Evolutionary conservation across 768 basidiomycete species (phyloP).

Genomic region (Auricularia auricula-judae): DNA sequence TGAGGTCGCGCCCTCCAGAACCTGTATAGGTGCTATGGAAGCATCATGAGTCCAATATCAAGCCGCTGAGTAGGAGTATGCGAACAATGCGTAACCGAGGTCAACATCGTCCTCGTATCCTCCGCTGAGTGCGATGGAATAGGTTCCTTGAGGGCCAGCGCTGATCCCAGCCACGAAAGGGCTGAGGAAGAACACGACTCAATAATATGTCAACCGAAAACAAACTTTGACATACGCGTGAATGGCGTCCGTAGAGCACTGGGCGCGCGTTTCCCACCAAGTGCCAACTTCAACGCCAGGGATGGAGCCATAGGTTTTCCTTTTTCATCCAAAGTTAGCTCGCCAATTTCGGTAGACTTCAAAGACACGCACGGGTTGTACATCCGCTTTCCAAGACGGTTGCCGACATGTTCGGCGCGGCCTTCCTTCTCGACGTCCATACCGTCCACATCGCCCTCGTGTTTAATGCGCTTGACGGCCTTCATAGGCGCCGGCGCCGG

Average conservation of each 20-base stretch:
- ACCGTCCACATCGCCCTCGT: conserved; percentile 15
- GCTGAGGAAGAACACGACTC: conserved; percentile 24
- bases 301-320: conserved; percentile 72
- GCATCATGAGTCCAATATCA: not conserved
- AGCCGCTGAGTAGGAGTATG: conserved; percentile 9
- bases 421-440: conserved; percentile 19
- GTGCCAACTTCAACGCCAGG: conserved; percentile 70
- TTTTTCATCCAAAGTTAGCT: conserved; percentile 14
- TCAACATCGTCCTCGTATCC: conserved; percentile 85
- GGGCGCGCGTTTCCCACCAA: conserved; percentile 67
- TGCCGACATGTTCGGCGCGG: conserved; percentile 7
- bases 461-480: conserved; percentile 10
- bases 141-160: conserved; percentile 56
- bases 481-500: not conserved
- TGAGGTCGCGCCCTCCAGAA: conserved; percentile 77
- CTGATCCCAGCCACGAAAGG: conserved; percentile 81
- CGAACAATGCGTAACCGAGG: conserved; percentile 71
- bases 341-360: not conserved
- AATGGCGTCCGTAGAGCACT: conserved; percentile 66
- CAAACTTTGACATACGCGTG: conserved; percentile 57
- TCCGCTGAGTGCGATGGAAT: conserved; percentile 79
- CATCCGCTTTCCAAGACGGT: conserved; percentile 15
- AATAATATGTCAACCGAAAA: not conserved
- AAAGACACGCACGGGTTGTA: conserved; percentile 18
- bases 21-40: conserved; percentile 64